These are phyloP conservation scores for Lactifluus volemus DNA, from an alignment of 768 basidiomycete genomes.

Conservation along the genomic window DNA sequence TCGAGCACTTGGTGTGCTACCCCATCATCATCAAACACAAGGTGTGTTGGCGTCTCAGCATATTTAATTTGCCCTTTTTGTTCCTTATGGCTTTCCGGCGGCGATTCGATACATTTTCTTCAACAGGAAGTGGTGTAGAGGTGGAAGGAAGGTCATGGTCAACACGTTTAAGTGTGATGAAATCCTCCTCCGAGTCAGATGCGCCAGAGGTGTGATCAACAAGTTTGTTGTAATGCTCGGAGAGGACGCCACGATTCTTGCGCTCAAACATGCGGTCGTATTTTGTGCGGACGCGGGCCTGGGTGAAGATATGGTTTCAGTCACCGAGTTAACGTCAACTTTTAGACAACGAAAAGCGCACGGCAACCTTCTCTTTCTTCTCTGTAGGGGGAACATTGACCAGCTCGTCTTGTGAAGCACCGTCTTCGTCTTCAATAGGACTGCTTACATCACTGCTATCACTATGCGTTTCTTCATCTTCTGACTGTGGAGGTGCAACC, in stretches of 20 bases:
- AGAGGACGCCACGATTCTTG: constrained; percentile 89
- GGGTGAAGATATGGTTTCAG: neutral
- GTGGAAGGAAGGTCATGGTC: constrained; percentile 58
- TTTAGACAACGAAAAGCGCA: neutral
- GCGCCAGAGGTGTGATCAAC: constrained; percentile 53
- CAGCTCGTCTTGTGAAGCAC: neutral
- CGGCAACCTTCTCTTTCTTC: neutral
- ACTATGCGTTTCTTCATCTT: constrained; percentile 18
- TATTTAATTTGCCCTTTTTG: constrained; percentile 59
- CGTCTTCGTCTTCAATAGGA: neutral
- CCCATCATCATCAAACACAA: constrained; percentile 89
- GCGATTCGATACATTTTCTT: constrained; percentile 70
- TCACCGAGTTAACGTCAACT: neutral
- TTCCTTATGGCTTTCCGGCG: constrained; percentile 68
- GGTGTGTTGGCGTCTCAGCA: constrained; percentile 55
- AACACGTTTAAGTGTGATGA: constrained; percentile 88
- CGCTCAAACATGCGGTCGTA: constrained; percentile 98
- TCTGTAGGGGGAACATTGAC: neutral
- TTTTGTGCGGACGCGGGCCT: constrained; percentile 63
- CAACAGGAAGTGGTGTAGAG: constrained; percentile 24
- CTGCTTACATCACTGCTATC: neutral
- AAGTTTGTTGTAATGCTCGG: constrained; percentile 83
- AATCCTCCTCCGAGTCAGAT: constrained; percentile 56
- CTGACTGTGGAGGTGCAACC: constrained; percentile 30
- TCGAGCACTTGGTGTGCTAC: constrained; percentile 75